phyloP scores from a whole-genome alignment of 768 basidiomycete genomes.

The Omphalotus guepiniiformis region DNA sequence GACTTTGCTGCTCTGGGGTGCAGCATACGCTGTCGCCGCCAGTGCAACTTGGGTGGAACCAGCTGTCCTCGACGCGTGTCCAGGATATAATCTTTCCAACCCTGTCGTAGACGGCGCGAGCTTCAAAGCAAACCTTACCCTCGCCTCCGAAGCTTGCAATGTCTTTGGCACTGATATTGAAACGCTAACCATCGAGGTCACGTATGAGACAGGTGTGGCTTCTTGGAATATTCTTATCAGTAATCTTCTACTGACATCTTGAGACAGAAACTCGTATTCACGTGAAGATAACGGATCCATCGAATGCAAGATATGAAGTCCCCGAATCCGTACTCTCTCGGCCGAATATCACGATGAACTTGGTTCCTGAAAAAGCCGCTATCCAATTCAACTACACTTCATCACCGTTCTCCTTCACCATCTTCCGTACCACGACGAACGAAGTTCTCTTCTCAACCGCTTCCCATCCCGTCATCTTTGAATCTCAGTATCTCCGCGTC shows the following conservation, averaged over 20 bases:
- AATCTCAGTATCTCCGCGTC: slow-evolving; percentile 72
- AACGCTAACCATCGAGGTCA: slow-evolving; percentile 44
- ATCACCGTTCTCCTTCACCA: slow-evolving; percentile 58
- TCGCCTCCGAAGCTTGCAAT: slow-evolving; percentile 50
- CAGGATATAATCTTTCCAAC: slow-evolving; percentile 52
- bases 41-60: slow-evolving; percentile 21
- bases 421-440: slow-evolving; percentile 41
- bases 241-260: neutral
- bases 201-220: slow-evolving; percentile 56
- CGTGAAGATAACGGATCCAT: slow-evolving; percentile 55
- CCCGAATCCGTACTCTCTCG: slow-evolving; percentile 59
- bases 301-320: slow-evolving; percentile 53
- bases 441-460: slow-evolving; percentile 63
- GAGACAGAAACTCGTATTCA: slow-evolving; percentile 52
- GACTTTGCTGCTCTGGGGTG: too few species aligned
- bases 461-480: slow-evolving; percentile 63
- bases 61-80: slow-evolving; percentile 48
- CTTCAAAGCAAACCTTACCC: slow-evolving; percentile 48
- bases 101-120: slow-evolving; percentile 33
- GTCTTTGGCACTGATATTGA: slow-evolving; percentile 55
- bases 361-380: slow-evolving; percentile 28
- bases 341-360: slow-evolving; percentile 30
- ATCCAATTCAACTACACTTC: slow-evolving; percentile 59
- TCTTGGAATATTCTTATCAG: neutral
- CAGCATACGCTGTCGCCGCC: too few species aligned